Evolutionary conservation across 176 grass and related monocot species (phyloP), one percentile per base, ranked within the genome.

Genomic region (Otatea glauca): DNA sequence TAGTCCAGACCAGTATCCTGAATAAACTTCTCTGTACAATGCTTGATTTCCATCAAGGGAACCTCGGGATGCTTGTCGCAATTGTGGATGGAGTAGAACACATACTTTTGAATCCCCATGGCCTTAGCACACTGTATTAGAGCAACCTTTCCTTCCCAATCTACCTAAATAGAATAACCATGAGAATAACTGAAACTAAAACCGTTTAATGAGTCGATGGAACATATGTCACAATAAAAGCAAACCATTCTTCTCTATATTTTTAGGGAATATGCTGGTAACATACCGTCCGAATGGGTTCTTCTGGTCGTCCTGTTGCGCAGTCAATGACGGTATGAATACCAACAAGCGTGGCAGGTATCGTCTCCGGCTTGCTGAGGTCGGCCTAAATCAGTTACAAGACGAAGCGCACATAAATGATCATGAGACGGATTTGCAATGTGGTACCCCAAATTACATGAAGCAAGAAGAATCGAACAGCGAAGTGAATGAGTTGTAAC

Each of bases 141-240:
- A 90, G 93, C 91, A 92, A 98, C 93, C 82, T 98, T 98, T 87
- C 96, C 91, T 95, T 98, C 93, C 96, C 93, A 98, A 81, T 98
- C 93, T 95, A 98, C 96, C 96, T 98, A 95, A 96, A 91, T 72
- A 84, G 37, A 92, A 88, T 29, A 84, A 90, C 80, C 80, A 80
- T 84, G 51, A 87, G 80, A 47, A 27, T 18, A 21, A 58, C 37
- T 18, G 42, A 79, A 65, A 56, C 29, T 10, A 24, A 75, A 68
- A 14, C 34, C 45, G 4, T 60, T 41, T 43, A 41, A 65, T 85
- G 34, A 35, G n/a, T 49, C 45, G 12, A 65, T 13, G 4, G 70
- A 37, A 69, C 39, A 54, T 9, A 75, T 10, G 16, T 68, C 63
- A 75, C 51, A 53, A 8, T 76, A 7, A 41, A 41, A 41, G 39